Percentiles rank a stretch among this genome's conserved stretches.
phyloP scores from a whole-genome alignment of 2,329 filamentous ascomycete species.

The Sporothrix luriei region DNA sequence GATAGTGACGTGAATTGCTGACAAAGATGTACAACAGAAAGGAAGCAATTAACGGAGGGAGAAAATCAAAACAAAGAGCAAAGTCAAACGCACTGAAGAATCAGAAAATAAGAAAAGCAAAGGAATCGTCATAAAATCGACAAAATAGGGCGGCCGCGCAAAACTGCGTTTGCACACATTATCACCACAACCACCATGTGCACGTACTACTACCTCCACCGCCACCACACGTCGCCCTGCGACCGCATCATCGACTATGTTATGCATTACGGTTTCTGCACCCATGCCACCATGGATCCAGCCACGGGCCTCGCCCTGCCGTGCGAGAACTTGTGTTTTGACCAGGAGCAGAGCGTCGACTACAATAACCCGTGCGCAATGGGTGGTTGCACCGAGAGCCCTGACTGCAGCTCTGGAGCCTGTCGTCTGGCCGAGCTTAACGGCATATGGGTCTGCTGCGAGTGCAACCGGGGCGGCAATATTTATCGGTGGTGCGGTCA shows the following conservation, averaged over 20 bases:
- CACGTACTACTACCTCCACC: constrained; percentile 54
- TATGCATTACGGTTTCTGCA: constrained; percentile 36
- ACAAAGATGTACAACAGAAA: background rate
- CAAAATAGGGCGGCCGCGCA: background rate
- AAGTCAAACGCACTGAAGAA: background rate
- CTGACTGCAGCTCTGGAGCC: constrained; percentile 51
- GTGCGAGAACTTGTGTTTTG: constrained; percentile 42
- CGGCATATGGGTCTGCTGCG: constrained; percentile 55
- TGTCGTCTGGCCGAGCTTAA: constrained; percentile 55
- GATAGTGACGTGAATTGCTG: background rate
- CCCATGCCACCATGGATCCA: constrained; percentile 30
- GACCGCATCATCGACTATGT: constrained; percentile 32
- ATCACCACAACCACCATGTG: constrained; percentile 49
- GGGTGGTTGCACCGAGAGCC: constrained; percentile 51
- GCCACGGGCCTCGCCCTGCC: constrained; percentile 35
- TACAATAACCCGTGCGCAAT: constrained; percentile 50
- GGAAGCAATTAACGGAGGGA: background rate
- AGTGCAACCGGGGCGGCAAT: constrained; percentile 52
- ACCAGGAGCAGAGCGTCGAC: constrained; percentile 43
- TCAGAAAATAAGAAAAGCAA: background rate
- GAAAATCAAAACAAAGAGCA: background rate
- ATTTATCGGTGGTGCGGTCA: constrained; percentile 51
- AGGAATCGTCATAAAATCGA: background rate
- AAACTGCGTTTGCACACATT: background rate
- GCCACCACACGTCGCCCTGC: constrained; percentile 46